Evolutionary conservation across 2,329 filamentous ascomycete species (phyloP), one percentile per base, ranked within the genome.

Genomic region (Botrytis deweyae): DNA sequence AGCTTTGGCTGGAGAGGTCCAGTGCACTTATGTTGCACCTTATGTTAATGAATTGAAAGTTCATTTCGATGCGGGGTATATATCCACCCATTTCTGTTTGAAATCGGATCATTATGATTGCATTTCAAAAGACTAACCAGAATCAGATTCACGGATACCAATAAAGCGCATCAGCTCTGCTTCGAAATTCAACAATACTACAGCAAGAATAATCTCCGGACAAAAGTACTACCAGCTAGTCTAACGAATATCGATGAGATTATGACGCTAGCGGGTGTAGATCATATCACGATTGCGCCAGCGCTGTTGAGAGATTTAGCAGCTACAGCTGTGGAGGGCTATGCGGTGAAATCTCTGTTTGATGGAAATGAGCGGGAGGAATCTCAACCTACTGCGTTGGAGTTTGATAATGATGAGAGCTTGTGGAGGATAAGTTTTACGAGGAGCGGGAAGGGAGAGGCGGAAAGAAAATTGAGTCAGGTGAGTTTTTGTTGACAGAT

Each of bases 11-110:
- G 86, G 84, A 1, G 86, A 89, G 68, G 87, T 85, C 0, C 84
- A 85, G 6, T 91, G 89, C 76, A 86, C 85, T 0, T 91, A 91
- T 77, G 88, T 92, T 62, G 88, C 89, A 0, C 90, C 90, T 0
- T 92, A 91, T 75, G 87, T 91, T 44, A 91, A 91, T 78, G 89
- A 91, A 76, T 82, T 92, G 59, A 87, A 86, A 76, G 89, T 90
- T 8, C 89, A 91, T 77, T 88, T 90, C 73, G 86, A 88, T 61
- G 78, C 82, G 20, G 82, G 80, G 84, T 88, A 79, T 76, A 79
- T 76, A 22, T 9, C 46, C 36, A 40, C 25, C 42, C 25, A 20
- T 59, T 61, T 8, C 2, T 40, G 2, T 14, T 10, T 1, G 5
- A n/a, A 10, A 12, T 40, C 1, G 3, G 14, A 55, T 55, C 14